These are phyloP conservation scores for Clarkia xantiana DNA, from an alignment of 345 rosid species.

Conservation along the genomic window DNA sequence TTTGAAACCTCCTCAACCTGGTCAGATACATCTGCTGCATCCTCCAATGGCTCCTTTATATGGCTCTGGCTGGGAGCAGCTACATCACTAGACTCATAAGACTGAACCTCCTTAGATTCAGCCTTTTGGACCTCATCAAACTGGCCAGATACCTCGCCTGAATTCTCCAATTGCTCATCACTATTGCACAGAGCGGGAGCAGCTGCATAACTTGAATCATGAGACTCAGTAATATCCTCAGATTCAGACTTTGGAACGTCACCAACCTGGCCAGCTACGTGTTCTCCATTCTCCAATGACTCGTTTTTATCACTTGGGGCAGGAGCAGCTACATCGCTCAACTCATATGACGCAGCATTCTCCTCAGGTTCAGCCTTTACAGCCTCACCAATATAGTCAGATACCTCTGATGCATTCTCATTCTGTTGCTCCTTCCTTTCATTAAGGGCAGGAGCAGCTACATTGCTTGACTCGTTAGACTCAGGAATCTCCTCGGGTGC, in stretches of 20 bases:
- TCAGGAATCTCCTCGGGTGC: conserved; percentile 1
- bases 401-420: background rate
- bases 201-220: background rate
- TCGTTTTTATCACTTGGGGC: background rate
- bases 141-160: conserved; percentile 3
- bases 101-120: conserved; percentile 6
- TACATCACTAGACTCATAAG: conserved; percentile 1
- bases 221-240: conserved; percentile 3
- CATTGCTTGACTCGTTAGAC: background rate
- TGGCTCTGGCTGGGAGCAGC: background rate
- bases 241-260: conserved; percentile 10
- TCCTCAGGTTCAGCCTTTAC: background rate
- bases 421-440: background rate
- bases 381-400: background rate
- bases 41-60: background rate
- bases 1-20: conserved; percentile 10
- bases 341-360: background rate
- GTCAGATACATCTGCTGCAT: background rate
- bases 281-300: background rate
- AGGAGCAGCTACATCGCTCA: background rate
- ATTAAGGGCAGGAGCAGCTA: background rate
- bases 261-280: conserved; percentile 7
- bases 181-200: background rate
- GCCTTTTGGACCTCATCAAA: conserved; percentile 10
- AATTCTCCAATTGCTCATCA: background rate